Conservation (phyloP, 2,329 filamentous ascomycete genomes). For the Cryoendolithus antarcticus region DNA sequence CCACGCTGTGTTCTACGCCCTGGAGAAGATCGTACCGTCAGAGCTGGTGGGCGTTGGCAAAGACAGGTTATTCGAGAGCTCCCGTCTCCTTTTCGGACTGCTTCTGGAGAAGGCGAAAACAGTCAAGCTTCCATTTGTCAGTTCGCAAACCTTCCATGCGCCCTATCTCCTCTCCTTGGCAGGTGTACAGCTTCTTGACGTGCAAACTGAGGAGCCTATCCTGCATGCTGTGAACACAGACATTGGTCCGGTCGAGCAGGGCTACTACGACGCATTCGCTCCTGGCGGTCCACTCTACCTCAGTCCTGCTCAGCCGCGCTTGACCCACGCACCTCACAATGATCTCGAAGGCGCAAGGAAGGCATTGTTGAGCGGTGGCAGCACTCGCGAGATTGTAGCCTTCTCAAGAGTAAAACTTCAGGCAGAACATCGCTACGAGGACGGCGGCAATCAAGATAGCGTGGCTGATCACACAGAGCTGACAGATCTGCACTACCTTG, state of each 20-base stretch:
- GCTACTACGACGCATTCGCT: constrained; percentile 17
- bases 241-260: constrained; percentile 18
- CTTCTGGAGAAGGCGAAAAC: constrained; percentile 22
- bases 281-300: constrained; percentile 12
- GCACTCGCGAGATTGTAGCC: constrained; percentile 10
- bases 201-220: constrained; percentile 19
- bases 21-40: constrained; percentile 19
- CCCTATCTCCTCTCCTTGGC: constrained; percentile 17
- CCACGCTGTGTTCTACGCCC: constrained; percentile 19
- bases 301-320: constrained; percentile 4
- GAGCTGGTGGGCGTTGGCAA: constrained; percentile 17
- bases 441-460: constrained; percentile 9
- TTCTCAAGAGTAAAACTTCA: constrained; percentile 13
- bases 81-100: constrained; percentile 25
- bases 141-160: constrained; percentile 10
- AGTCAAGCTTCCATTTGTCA: constrained; percentile 8
- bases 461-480: constrained; percentile 14
- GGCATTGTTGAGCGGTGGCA: constrained; percentile 16
- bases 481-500: constrained; percentile 17
- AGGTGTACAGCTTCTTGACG: constrained; percentile 19
- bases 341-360: constrained; percentile 7
- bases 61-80: constrained; percentile 22
- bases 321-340: neutral
- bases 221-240: constrained; percentile 15
- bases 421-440: constrained; percentile 9